Conservation (phyloP, 1,284 basidiomycete species). For the Melampsora americana region DNA sequence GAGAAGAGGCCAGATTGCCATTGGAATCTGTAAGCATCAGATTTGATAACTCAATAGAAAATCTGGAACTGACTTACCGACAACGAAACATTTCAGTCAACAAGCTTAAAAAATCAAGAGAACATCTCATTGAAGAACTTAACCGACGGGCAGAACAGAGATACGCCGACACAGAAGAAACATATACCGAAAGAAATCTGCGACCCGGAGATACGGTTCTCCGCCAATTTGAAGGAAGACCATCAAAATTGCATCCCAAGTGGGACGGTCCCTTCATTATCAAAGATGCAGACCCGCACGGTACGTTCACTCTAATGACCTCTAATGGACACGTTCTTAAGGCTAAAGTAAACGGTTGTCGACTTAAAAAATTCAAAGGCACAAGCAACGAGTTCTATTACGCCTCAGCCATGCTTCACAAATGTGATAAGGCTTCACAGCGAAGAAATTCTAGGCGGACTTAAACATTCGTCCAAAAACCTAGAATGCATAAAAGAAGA, state of each 20-base stretch:
- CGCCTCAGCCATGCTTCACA: no score
- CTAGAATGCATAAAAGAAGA: no score
- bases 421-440: no score
- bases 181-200: background rate
- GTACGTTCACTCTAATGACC: background rate
- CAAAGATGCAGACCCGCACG: background rate
- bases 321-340: no score
- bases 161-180: background rate
- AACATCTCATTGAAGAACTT: background rate
- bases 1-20: background rate
- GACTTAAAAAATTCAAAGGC: no score
- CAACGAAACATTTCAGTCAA: no score
- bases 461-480: no score
- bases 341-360: no score
- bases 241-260: conserved; percentile 8
- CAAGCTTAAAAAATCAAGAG: background rate
- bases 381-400: no score
- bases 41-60: background rate
- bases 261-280: conserved; percentile 16
- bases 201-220: background rate
- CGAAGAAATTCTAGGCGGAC: no score
- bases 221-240: background rate
- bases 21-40: background rate
- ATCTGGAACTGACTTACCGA: background rate
- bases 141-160: background rate